A percentile compares a stretch with the other conserved stretches of the same genome.
phyloP scores from a whole-genome alignment of 2,329 filamentous ascomycete genomes.

The Colletotrichum aenigma region DNA sequence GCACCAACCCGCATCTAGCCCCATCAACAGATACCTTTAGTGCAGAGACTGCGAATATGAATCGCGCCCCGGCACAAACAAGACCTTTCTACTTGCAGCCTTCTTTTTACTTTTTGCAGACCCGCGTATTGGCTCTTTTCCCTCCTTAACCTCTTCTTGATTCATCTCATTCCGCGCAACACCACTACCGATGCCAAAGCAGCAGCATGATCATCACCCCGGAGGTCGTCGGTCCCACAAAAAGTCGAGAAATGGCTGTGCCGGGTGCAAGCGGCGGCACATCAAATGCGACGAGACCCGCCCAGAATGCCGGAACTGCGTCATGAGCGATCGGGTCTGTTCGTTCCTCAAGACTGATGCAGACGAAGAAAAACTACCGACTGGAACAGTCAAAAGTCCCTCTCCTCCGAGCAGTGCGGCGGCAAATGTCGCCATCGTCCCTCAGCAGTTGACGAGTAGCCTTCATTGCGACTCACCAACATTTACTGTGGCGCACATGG shows the following conservation, averaged over 20 bases:
- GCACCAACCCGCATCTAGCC: not conserved
- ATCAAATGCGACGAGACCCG: constrained; percentile 51
- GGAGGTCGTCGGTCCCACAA: not conserved
- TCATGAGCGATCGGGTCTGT: constrained; percentile 24
- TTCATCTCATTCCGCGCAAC: not conserved
- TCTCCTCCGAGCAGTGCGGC: not conserved
- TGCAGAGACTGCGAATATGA: not conserved
- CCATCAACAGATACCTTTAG: not conserved
- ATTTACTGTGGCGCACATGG: constrained; percentile 10
- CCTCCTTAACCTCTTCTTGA: not conserved
- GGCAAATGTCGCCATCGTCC: not conserved
- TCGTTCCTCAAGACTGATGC: constrained; percentile 20
- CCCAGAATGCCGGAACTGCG: constrained; percentile 45
- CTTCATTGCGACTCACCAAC: not conserved
- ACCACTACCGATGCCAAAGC: not conserved
- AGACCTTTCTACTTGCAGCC: not conserved
- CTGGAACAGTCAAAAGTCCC: not conserved
- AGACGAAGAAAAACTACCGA: not conserved
- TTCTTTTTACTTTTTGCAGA: not conserved
- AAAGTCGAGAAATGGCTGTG: constrained; percentile 30
- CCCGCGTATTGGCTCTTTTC: not conserved
- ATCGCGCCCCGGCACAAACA: not conserved
- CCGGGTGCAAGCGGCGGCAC: constrained; percentile 43
- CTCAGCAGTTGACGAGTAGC: not conserved
- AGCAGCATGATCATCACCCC: not conserved